phyloP scores from a whole-genome alignment of 371 early-diverging fungal species.

The Apophysomyces variabilis region DNA sequence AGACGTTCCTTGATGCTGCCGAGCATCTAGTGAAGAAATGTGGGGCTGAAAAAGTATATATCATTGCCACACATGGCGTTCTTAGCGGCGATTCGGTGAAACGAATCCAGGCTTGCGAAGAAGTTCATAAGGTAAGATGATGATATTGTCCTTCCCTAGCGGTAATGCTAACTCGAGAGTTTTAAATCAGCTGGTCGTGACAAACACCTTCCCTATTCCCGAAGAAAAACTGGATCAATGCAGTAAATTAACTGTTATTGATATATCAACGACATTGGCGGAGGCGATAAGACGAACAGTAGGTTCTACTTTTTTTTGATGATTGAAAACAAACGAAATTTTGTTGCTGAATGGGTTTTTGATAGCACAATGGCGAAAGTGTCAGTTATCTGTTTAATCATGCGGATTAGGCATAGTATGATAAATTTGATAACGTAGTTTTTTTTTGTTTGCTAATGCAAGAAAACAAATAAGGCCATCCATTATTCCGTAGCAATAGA shows the following conservation, averaged over 20 bases:
- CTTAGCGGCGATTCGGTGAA: conserved; percentile 84
- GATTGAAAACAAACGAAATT: background rate
- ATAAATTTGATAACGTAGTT: background rate
- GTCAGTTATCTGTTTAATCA: conserved; percentile 88
- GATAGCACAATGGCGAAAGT: conserved; percentile 94
- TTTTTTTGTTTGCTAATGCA: too few relatives aligned
- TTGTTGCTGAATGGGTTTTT: background rate
- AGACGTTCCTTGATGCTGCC: conserved; percentile 92
- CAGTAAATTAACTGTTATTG: conserved; percentile 85
- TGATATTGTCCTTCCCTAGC: background rate
- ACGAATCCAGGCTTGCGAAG: conserved; percentile 84
- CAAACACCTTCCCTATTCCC: conserved; percentile 93
- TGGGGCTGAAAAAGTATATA: conserved; percentile 84
- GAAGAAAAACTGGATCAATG: conserved; percentile 72
- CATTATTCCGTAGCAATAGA: background rate
- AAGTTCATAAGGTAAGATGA: conserved; percentile 75
- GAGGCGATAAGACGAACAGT: conserved; percentile 96
- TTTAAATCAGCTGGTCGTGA: conserved; percentile 75
- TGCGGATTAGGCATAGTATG: conserved; percentile 32
- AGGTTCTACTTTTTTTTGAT: conserved; percentile 23
- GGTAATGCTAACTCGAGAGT: background rate
- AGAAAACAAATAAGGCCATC: background rate
- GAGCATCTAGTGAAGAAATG: conserved; percentile 85
- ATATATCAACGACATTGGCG: conserved; percentile 87
- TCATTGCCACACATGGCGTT: conserved; percentile 95